These are phyloP conservation scores for Thielaviopsis ethacetica DNA, from an alignment of 2,329 filamentous ascomycete species.

Conservation along the genomic window DNA sequence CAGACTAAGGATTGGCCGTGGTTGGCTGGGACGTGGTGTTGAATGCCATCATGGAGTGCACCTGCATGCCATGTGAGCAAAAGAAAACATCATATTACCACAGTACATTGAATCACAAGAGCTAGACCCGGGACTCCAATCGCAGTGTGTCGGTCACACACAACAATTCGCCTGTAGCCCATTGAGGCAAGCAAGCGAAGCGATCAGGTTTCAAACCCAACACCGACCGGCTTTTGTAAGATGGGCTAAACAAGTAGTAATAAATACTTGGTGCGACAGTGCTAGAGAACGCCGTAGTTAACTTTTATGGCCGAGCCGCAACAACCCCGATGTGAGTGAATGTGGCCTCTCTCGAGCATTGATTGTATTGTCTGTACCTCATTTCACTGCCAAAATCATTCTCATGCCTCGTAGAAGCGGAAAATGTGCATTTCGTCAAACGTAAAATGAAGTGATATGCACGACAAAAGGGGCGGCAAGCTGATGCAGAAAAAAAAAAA, in stretches of 20 bases:
- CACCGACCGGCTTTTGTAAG: no score
- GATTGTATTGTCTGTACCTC: no score
- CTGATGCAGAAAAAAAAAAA: neutral
- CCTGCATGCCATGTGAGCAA: neutral
- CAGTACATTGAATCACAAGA: neutral
- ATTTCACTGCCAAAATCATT: no score
- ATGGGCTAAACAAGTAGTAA: no score
- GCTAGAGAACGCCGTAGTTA: no score
- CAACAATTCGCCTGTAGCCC: neutral
- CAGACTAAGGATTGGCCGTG: neutral
- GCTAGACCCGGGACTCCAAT: neutral
- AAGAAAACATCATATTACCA: no score
- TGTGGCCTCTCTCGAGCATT: no score
- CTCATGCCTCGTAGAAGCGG: neutral
- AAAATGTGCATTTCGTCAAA: neutral
- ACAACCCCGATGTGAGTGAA: no score
- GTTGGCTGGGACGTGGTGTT: neutral
- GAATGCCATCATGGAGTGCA: neutral
- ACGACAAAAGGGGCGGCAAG: constrained; percentile 6
- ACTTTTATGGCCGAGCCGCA: no score
- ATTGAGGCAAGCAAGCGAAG: no score
- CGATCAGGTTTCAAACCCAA: no score
- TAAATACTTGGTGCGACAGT: no score
- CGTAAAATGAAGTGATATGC: constrained; percentile 7
- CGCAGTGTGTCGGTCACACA: neutral